Percentiles rank a stretch among this genome's conserved stretches.
Evolutionary conservation across 2,329 filamentous ascomycete genomes (phyloP).

Genomic region (Aspergillus pseudoviridinutans): DNA sequence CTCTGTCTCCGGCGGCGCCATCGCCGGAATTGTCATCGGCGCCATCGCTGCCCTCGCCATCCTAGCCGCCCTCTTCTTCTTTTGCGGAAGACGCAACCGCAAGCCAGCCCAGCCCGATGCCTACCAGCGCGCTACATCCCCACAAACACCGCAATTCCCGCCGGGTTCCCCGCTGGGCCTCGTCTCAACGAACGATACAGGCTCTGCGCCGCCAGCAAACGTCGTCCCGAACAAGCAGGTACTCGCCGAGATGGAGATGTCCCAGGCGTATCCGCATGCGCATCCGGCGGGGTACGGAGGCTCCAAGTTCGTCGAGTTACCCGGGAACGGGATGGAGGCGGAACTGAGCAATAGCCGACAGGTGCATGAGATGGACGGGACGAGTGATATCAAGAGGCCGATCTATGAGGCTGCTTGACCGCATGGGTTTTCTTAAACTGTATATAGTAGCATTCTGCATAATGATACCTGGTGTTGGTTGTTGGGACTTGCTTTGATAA

Average conservation of each 20-base stretch:
- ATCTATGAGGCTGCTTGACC: not conserved
- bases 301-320: not conserved
- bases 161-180: not conserved
- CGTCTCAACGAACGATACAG: not conserved
- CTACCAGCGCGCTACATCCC: not conserved
- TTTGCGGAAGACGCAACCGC: constrained; percentile 3
- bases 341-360: constrained; percentile 3
- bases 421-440: not conserved
- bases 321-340: not conserved
- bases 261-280: not conserved
- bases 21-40: constrained; percentile 7
- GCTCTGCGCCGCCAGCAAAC: not conserved
- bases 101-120: not conserved
- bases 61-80: constrained; percentile 5
- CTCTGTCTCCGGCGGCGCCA: constrained; percentile 3
- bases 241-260: not conserved
- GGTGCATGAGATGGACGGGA: constrained; percentile 5
- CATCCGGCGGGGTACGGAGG: not conserved
- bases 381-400: not conserved
- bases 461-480: not conserved
- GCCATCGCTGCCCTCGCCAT: not conserved
- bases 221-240: not conserved
- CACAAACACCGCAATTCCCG: not conserved
- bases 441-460: not conserved
- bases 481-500: not conserved